Percentiles rank a stretch among this genome's conserved stretches.
phyloP scores from a whole-genome alignment of 805 yeast genomes.

The Saccharomycopsis sp. region DNA sequence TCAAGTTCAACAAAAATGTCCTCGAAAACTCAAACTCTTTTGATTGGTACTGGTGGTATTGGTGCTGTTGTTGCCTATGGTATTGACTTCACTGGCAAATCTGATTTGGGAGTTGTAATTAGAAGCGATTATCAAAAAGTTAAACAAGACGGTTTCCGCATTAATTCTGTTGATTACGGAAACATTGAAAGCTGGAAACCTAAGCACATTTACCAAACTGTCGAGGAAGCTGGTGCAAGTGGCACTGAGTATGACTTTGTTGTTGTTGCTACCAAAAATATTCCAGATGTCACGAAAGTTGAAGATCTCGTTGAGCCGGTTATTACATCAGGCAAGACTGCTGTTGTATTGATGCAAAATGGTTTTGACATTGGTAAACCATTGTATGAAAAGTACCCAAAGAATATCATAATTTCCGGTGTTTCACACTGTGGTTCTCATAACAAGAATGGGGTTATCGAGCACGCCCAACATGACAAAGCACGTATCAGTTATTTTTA shows the following conservation, averaged over 20 bases:
- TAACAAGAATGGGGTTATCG: constrained; percentile 40
- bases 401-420: constrained; percentile 48
- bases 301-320: constrained; percentile 46
- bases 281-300: constrained; percentile 54
- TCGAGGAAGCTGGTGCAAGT: constrained; percentile 35
- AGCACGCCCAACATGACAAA: constrained; percentile 44
- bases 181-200: constrained; percentile 48
- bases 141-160: constrained; percentile 43
- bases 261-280: constrained; percentile 56
- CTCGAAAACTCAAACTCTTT: too few species aligned
- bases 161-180: constrained; percentile 61
- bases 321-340: constrained; percentile 34
- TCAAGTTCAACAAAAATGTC: too few species aligned
- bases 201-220: constrained; percentile 34
- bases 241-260: constrained; percentile 45
- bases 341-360: constrained; percentile 54
- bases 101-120: constrained; percentile 52
- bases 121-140: constrained; percentile 58
- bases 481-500: constrained; percentile 45
- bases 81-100: constrained; percentile 39
- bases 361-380: constrained; percentile 60
- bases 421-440: constrained; percentile 57
- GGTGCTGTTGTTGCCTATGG: constrained; percentile 72
- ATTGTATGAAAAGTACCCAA: constrained; percentile 40
- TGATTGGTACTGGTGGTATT: constrained; percentile 82